These are phyloP conservation scores for Onygenales sp. DNA, from an alignment of 2,329 filamentous ascomycete species.

Conservation along the genomic window DNA sequence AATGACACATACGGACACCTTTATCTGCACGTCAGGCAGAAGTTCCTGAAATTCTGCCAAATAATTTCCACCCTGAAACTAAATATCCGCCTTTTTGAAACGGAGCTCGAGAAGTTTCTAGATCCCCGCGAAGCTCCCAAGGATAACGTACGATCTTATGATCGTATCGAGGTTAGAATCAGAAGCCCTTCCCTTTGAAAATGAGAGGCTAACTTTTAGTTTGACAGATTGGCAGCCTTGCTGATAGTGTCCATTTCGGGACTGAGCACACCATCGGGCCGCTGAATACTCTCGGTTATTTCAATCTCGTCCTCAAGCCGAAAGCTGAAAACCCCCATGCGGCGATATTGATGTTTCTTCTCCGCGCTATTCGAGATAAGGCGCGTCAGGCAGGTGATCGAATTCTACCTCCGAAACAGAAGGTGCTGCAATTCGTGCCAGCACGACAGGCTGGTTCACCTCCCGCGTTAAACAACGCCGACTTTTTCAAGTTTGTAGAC, in stretches of 20 bases:
- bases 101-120: slow-evolving; percentile 14
- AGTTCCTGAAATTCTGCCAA: slow-evolving; percentile 22
- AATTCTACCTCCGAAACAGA: slow-evolving; percentile 4
- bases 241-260: slow-evolving; percentile 15
- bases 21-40: slow-evolving; percentile 23
- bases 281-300: slow-evolving; percentile 13
- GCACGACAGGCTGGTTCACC: too few relatives aligned
- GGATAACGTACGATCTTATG: slow-evolving; percentile 15
- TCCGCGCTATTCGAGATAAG: slow-evolving; percentile 25
- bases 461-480: too few relatives aligned
- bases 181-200: neutral
- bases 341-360: slow-evolving; percentile 34
- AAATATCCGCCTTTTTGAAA: slow-evolving; percentile 18
- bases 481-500: neutral
- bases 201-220: neutral
- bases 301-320: slow-evolving; percentile 26
- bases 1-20: slow-evolving; percentile 33
- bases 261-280: slow-evolving; percentile 16
- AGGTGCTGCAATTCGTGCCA: too few relatives aligned
- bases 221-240: slow-evolving; percentile 31
- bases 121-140: slow-evolving; percentile 11
- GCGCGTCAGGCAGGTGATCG: neutral
- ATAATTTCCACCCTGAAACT: slow-evolving; percentile 14
- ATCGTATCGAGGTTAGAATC: slow-evolving; percentile 29
- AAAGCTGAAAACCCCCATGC: slow-evolving; percentile 28